Base-by-base conservation (phyloP, 2,329 filamentous ascomycete species). In the Aureobasidium sp. region DNA sequence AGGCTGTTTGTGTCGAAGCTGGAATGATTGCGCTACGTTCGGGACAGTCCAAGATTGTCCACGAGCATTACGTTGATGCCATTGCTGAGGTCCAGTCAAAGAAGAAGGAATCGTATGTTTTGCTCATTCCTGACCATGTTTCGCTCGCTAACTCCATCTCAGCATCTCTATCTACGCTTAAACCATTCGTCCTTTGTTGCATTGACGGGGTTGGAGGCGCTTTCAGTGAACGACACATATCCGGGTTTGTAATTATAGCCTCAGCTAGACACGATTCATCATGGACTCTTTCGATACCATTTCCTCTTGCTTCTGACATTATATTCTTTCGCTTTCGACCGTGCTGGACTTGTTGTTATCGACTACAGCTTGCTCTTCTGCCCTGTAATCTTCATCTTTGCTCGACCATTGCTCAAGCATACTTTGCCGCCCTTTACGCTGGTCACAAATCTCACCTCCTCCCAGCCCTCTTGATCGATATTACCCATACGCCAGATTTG, bases 41-140 rank as follows among this genome's bases (percentile, higher is more conserved):
- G 75, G 94, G 94, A 65, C 92, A 96, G 82, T 91, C 88, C 78
- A 97, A 97, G 84, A 94, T 99, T 72, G 89, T 89, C 64, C 94
- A 99, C 75, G 94, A 99, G 80, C 91, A 99, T 77, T 99, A 97
- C 73, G 94, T 99, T 56, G 94, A 99, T 80, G 94, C 94, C 64
- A 97, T 99, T 75, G 85, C 91, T 41, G 94, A 99, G 78, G 94
- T 99, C 69, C 91, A 92, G 76, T 87, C 88, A 65, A 87, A 96
- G 87, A 96, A 96, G 88, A 95, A 95, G 84, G 91, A 95, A 49
- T 62, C 60, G 60, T 62, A 62, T 48, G 60, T 48, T 53, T 37
- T 29, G 20, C 49, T 31, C 34, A 20, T 34, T 11, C 15, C 7
- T 20, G 6, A 14, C 17, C 17, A n/a, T 29, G 15, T 61, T 15